These are phyloP conservation scores for Sphenostylis stenocarpa DNA, from an alignment of 306 rosid genomes.

Conservation along the genomic window DNA sequence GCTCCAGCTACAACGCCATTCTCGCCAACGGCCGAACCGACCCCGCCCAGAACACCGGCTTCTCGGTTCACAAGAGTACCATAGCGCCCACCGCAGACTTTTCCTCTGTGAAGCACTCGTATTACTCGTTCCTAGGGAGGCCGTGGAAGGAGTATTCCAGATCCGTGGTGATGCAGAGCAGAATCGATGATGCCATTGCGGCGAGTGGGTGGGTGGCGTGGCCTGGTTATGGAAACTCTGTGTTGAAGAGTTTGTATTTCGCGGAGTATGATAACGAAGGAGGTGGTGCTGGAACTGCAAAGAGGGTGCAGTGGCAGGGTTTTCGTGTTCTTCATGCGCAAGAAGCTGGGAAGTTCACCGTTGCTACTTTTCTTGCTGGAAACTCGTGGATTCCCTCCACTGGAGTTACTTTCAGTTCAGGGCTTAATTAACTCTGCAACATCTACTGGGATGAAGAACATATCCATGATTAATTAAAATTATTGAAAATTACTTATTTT, in stretches of 20 bases:
- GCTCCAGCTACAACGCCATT: conserved; percentile 31
- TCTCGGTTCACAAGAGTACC: conserved; percentile 47
- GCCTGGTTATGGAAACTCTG: conserved; percentile 42
- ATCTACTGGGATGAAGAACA: too few relatives aligned
- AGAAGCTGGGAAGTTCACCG: conserved; percentile 44
- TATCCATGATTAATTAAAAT: too few relatives aligned
- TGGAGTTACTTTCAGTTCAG: conserved; percentile 40
- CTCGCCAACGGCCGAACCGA: conserved; percentile 52
- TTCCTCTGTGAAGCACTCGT: conserved; percentile 30
- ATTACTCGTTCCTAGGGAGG: conserved; percentile 43
- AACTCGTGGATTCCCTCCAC: conserved; percentile 56
- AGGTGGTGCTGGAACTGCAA: conserved; percentile 35
- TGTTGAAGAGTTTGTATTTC: conserved; percentile 36
- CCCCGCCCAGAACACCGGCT: conserved; percentile 53
- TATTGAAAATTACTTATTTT: too few relatives aligned
- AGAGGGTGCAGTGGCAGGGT: conserved; percentile 51
- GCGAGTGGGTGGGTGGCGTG: conserved; percentile 50
- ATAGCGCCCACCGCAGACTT: conserved; percentile 33
- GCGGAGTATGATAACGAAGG: conserved; percentile 50
- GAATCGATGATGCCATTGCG: conserved; percentile 33
- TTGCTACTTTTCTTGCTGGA: conserved; percentile 42
- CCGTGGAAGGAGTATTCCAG: conserved; percentile 59
- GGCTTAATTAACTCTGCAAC: conserved; percentile 24
- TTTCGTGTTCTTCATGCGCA: conserved; percentile 38
- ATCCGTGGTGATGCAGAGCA: conserved; percentile 44